These are phyloP conservation scores for Penicilliopsis zonata DNA, from an alignment of 495 filamentous ascomycete species.

Conservation along the genomic window DNA sequence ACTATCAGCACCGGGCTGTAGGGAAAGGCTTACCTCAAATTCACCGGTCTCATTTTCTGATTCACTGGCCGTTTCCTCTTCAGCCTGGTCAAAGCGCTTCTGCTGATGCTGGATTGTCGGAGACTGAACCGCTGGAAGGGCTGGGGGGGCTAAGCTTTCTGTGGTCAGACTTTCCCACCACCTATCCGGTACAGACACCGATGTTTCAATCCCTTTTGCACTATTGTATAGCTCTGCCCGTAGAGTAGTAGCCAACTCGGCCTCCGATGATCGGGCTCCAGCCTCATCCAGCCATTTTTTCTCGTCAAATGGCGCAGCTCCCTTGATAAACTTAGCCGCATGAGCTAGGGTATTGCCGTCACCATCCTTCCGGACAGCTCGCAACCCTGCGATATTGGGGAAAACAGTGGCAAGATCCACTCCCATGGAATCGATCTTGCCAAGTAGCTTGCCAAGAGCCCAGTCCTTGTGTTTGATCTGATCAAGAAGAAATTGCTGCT, in stretches of 20 bases:
- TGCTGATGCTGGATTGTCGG: background rate
- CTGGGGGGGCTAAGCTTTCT: background rate
- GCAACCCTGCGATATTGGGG: slow-evolving; percentile 44
- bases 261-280: slow-evolving; percentile 6
- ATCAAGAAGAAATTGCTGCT: slow-evolving; percentile 44
- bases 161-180: slow-evolving; percentile 30
- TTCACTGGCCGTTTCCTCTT: background rate
- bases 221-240: slow-evolving; percentile 10
- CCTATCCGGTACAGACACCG: slow-evolving; percentile 11
- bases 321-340: slow-evolving; percentile 31
- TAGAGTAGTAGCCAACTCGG: slow-evolving; percentile 14
- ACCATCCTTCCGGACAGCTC: slow-evolving; percentile 18
- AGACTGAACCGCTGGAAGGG: background rate
- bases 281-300: slow-evolving; percentile 23
- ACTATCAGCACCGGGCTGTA: background rate
- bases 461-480: slow-evolving; percentile 66
- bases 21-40: slow-evolving; percentile 21
- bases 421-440: slow-evolving; percentile 62
- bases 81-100: too few species aligned
- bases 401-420: slow-evolving; percentile 60
- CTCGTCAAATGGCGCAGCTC: slow-evolving; percentile 34
- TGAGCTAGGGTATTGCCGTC: slow-evolving; percentile 19
- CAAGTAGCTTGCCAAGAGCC: slow-evolving; percentile 60
- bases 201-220: slow-evolving; percentile 1
- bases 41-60: slow-evolving; percentile 16